phyloP scores from a whole-genome alignment of 176 grass and related monocot species.

The Avena sativa region DNA sequence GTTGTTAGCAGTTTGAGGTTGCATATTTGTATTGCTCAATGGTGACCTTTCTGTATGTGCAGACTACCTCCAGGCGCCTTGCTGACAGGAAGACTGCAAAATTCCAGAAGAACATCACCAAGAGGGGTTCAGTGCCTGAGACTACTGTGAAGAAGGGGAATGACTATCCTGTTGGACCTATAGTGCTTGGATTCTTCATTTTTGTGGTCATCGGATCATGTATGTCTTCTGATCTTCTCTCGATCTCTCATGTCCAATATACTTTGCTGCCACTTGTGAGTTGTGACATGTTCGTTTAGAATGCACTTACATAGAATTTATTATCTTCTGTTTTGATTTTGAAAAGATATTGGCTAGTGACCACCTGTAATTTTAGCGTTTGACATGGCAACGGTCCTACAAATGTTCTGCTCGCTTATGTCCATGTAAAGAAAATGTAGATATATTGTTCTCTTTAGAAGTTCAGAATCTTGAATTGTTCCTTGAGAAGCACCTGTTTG shows the following conservation, averaged over 20 bases:
- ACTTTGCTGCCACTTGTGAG: too few species aligned
- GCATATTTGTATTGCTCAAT: neutral
- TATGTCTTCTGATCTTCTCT: slow-evolving; percentile 38
- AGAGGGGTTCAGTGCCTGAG: slow-evolving; percentile 66
- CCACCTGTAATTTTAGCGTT: neutral
- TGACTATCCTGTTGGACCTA: slow-evolving; percentile 69
- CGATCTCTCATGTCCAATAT: neutral
- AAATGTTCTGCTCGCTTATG: neutral
- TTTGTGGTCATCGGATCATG: slow-evolving; percentile 77
- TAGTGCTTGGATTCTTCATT: slow-evolving; percentile 65
- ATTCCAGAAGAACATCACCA: slow-evolving; percentile 76
- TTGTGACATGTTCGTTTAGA: neutral
- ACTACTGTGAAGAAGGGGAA: slow-evolving; percentile 67
- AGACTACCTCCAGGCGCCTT: slow-evolving; percentile 70
- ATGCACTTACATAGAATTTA: neutral
- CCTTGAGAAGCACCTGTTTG: too few species aligned
- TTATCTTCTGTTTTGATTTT: neutral
- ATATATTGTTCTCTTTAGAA: neutral
- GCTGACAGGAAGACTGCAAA: slow-evolving; percentile 65
- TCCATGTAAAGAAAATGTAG: neutral
- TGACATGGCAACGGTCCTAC: neutral
- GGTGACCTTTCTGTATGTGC: slow-evolving; percentile 23
- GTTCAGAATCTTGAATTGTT: neutral
- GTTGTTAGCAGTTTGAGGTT: neutral
- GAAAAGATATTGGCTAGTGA: neutral